These are phyloP conservation scores for Eutrema japonicum DNA, from an alignment of 345 rosid species.

Conservation along the genomic window DNA sequence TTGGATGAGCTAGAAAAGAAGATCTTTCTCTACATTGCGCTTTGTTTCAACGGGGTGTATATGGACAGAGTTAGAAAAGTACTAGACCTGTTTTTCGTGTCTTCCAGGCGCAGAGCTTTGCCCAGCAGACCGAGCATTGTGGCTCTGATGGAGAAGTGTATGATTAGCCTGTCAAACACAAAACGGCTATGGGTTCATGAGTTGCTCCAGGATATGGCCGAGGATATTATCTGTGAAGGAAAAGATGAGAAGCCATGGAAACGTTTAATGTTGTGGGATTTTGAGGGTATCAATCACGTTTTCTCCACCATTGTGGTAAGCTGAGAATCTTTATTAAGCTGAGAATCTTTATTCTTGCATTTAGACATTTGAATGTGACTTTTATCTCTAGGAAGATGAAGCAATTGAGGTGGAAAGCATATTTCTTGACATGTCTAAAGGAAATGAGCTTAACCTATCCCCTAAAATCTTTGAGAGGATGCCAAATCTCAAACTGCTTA, in stretches of 20 bases:
- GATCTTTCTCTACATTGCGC: constrained; percentile 39
- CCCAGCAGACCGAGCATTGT: constrained; percentile 39
- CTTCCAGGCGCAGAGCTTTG: constrained; percentile 30
- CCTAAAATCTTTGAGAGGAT: constrained; percentile 31
- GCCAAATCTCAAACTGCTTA: constrained; percentile 40
- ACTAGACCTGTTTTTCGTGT: constrained; percentile 35
- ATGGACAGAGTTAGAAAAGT: constrained; percentile 41
- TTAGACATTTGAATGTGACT: neutral
- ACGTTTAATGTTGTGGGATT: constrained; percentile 42
- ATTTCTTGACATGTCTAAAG: constrained; percentile 27
- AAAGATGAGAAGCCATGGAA: constrained; percentile 37
- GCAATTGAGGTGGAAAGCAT: constrained; percentile 40
- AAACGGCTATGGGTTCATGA: constrained; percentile 41
- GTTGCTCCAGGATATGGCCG: constrained; percentile 44
- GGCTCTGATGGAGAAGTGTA: constrained; percentile 39
- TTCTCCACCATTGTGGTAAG: constrained; percentile 31
- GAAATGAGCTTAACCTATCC: constrained; percentile 24
- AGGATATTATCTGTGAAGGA: constrained; percentile 34
- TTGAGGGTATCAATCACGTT: constrained; percentile 33
- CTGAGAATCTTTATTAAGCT: neutral
- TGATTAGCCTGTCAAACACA: constrained; percentile 31
- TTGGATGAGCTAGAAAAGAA: constrained; percentile 31
- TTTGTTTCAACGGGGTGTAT: constrained; percentile 38
- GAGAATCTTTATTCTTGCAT: constrained; percentile 5
- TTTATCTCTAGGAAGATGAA: constrained; percentile 27